A percentile compares a stretch with the other conserved stretches of the same genome.
Evolutionary conservation across 768 basidiomycete species (phyloP).

Genomic region (Boletus rubescentipes): DNA sequence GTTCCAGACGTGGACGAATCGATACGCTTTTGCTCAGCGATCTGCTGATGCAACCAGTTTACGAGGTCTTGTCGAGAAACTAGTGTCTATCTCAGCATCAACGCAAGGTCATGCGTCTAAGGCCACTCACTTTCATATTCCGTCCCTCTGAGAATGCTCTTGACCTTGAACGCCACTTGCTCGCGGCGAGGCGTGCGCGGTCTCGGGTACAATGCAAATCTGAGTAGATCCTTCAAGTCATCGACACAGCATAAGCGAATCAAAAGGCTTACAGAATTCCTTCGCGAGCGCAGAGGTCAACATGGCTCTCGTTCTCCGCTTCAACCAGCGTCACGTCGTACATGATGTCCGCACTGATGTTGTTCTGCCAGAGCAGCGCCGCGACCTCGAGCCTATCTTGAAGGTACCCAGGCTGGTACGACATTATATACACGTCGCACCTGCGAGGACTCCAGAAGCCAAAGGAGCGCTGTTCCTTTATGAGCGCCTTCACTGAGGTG

Average conservation of each 20-base stretch:
- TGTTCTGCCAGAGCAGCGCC: constrained; percentile 73
- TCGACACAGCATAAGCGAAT: neutral
- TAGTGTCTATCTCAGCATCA: constrained; percentile 34
- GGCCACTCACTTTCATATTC: constrained; percentile 64
- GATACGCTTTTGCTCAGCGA: constrained; percentile 75
- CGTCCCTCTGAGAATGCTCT: constrained; percentile 76
- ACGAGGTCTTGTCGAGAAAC: constrained; percentile 69
- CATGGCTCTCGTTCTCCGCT: constrained; percentile 60
- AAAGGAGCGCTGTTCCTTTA: constrained; percentile 80
- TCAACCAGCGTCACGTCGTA: constrained; percentile 73
- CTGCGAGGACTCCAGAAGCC: constrained; percentile 89
- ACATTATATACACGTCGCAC: constrained; percentile 85
- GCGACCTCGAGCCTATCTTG: constrained; percentile 78
- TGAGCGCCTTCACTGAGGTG: constrained; percentile 59
- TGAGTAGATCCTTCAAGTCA: constrained; percentile 45
- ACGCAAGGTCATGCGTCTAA: neutral
- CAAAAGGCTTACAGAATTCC: constrained; percentile 68
- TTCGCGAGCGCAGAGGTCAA: constrained; percentile 72
- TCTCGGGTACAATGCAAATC: constrained; percentile 52
- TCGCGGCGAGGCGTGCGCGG: constrained; percentile 58
- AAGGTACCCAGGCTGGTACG: constrained; percentile 71
- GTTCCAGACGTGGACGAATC: constrained; percentile 67
- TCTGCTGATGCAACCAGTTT: constrained; percentile 71
- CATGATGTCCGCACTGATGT: constrained; percentile 86
- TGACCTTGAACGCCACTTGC: constrained; percentile 74